Percentiles rank a stretch among this genome's conserved stretches.
These are phyloP conservation scores for Fonsecaea monophora DNA, from an alignment of 2,329 filamentous ascomycete genomes.

Conservation along the genomic window DNA sequence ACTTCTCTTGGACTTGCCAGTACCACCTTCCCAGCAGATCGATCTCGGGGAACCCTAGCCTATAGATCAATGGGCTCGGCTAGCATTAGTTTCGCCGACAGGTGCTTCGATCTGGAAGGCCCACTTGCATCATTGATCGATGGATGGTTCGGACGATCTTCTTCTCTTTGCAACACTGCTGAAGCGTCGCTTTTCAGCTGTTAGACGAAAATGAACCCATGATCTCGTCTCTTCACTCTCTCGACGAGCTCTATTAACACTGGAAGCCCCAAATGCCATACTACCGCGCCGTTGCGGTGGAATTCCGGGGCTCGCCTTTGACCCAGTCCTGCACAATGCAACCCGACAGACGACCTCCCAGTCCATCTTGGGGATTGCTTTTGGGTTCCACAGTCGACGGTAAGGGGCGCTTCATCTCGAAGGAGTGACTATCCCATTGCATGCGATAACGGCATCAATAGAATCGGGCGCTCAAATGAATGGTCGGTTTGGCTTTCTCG, in stretches of 20 bases:
- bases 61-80: not conserved
- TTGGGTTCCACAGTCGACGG: not conserved
- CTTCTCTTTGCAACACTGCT: not conserved
- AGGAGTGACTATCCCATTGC: not conserved
- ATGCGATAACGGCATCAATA: not conserved
- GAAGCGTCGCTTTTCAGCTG: not conserved
- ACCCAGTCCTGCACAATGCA: constrained; percentile 4
- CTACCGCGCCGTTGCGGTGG: not conserved
- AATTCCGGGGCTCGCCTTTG: not conserved
- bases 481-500: not conserved
- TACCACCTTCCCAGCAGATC: not conserved
- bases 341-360: not conserved
- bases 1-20: not conserved
- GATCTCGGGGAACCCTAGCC: not conserved
- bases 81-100: not conserved
- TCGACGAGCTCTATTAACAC: not conserved
- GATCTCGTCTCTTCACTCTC: not conserved
- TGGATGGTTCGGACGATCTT: not conserved
- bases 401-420: not conserved
- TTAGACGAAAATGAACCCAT: not conserved
- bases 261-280: not conserved
- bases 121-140: not conserved
- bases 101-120: not conserved
- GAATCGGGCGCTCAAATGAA: not conserved
- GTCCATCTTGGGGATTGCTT: not conserved